Evolutionary conservation across 306 rosid species (phyloP).

Genomic region (Lablab purpureus): DNA sequence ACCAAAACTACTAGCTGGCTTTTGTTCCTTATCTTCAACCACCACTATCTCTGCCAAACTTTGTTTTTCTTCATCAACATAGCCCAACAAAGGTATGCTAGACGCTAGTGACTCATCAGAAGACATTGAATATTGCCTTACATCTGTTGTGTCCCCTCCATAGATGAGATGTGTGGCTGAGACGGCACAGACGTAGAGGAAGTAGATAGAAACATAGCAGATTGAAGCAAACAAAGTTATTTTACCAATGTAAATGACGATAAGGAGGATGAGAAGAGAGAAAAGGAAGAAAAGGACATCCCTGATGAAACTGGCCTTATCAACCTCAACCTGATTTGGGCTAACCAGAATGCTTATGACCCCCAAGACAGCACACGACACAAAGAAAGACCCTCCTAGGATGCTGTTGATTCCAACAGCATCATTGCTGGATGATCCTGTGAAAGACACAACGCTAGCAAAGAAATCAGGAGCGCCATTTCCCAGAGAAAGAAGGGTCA

Average conservation of each 20-base stretch:
- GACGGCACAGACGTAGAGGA: slow-evolving; percentile 69
- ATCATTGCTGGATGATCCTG: slow-evolving; percentile 58
- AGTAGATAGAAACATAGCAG: slow-evolving; percentile 63
- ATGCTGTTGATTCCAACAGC: slow-evolving; percentile 76
- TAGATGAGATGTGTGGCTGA: slow-evolving; percentile 60
- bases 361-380: slow-evolving; percentile 72
- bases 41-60: slow-evolving; percentile 24
- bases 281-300: slow-evolving; percentile 70
- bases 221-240: slow-evolving; percentile 69
- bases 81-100: slow-evolving; percentile 55
- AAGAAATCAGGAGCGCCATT: slow-evolving; percentile 95
- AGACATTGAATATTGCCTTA: not conserved
- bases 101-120: slow-evolving; percentile 41
- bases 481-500: slow-evolving; percentile 86
- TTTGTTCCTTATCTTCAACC: slow-evolving; percentile 35
- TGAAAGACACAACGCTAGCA: slow-evolving; percentile 73
- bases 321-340: slow-evolving; percentile 49
- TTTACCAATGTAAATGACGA: slow-evolving; percentile 62
- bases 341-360: slow-evolving; percentile 62
- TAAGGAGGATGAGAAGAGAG: slow-evolving; percentile 55
- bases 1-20: not conserved
- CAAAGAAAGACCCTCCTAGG: slow-evolving; percentile 81
- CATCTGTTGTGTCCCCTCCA: slow-evolving; percentile 34
- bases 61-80: slow-evolving; percentile 51
- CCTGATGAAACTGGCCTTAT: slow-evolving; percentile 64